A percentile compares a stretch with the other conserved stretches of the same genome.
Evolutionary conservation across 2,329 filamentous ascomycete species (phyloP).

Genomic region (Fusarium palustre): DNA sequence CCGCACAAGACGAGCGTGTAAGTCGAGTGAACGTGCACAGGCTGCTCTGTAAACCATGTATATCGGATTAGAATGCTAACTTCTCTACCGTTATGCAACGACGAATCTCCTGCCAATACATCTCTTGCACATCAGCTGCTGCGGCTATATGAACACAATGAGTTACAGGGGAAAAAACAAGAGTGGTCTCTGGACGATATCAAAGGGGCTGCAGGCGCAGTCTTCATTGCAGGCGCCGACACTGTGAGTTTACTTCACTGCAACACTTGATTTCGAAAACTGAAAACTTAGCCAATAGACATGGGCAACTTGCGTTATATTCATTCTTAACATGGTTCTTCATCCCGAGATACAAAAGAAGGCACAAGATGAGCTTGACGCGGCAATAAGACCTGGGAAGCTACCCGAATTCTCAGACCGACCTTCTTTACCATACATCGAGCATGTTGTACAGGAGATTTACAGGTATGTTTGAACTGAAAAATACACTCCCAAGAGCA

Average conservation of each 20-base stretch:
- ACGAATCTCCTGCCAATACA: conserved; percentile 22
- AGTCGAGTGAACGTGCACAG: conserved; percentile 11
- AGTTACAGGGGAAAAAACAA: conserved; percentile 23
- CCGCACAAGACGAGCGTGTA: conserved; percentile 47
- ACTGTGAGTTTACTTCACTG: conserved; percentile 48
- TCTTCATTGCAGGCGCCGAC: conserved; percentile 63
- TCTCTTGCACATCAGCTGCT: conserved; percentile 48
- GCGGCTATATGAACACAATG: conserved; percentile 27
- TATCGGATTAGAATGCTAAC: conserved; percentile 21
- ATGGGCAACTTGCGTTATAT: conserved; percentile 52
- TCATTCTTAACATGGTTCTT: conserved; percentile 57
- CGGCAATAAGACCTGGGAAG: conserved; percentile 54
- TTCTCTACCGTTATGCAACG: conserved; percentile 16
- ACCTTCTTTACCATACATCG: conserved; percentile 56
- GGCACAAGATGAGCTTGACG: conserved; percentile 60
- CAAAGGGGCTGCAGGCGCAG: conserved; percentile 62
- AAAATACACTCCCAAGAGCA: not conserved
- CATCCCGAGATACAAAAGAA: conserved; percentile 60
- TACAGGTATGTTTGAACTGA: conserved; percentile 48
- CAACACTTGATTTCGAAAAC: conserved; percentile 40
- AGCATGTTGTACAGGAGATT: conserved; percentile 59
- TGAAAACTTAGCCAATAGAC: conserved; percentile 36
- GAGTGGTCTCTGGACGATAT: conserved; percentile 57
- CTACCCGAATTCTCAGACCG: conserved; percentile 61
- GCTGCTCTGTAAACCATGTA: not conserved